A percentile compares a stretch with the other conserved stretches of the same genome.
These are phyloP conservation scores for Blastomyces percursus DNA, from an alignment of 2,329 filamentous ascomycete species.

Conservation along the genomic window DNA sequence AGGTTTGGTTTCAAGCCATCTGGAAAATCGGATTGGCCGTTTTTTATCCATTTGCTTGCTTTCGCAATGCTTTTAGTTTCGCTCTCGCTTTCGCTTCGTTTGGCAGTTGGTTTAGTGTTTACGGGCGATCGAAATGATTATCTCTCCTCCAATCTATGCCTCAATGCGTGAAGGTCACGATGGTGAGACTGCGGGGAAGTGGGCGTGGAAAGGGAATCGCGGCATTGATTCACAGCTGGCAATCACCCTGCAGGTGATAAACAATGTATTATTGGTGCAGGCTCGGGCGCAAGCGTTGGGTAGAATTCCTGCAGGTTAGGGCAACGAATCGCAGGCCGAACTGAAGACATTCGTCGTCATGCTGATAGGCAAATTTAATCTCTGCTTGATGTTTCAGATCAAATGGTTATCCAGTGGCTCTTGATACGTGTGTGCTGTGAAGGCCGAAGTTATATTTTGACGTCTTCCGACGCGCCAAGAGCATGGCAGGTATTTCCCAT, in stretches of 20 bases:
- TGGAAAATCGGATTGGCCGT: not conserved
- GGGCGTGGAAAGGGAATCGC: not conserved
- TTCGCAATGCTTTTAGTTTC: not conserved
- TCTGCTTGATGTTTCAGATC: not conserved
- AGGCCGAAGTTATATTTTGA: too few relatives aligned
- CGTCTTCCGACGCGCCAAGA: too few relatives aligned
- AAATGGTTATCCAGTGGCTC: not conserved
- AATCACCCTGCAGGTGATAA: not conserved
- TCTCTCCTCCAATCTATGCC: not conserved
- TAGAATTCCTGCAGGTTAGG: not conserved
- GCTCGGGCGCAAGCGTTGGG: not conserved
- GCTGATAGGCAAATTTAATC: not conserved
- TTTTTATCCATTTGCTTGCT: not conserved
- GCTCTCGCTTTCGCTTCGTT: not conserved
- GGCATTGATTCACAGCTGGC: constrained; percentile 1
- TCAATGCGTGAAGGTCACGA: not conserved
- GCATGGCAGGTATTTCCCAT: too few relatives aligned
- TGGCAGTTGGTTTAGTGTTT: not conserved
- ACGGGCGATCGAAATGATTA: not conserved
- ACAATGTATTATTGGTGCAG: not conserved
- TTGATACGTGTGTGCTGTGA: too few relatives aligned
- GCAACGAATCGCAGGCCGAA: not conserved
- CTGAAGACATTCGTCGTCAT: not conserved
- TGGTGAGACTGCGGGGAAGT: not conserved
- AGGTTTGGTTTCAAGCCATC: not conserved